A percentile compares a stretch with the other conserved stretches of the same genome.
phyloP scores from a whole-genome alignment of 2,329 filamentous ascomycete genomes.

The Didymella lethalis region DNA sequence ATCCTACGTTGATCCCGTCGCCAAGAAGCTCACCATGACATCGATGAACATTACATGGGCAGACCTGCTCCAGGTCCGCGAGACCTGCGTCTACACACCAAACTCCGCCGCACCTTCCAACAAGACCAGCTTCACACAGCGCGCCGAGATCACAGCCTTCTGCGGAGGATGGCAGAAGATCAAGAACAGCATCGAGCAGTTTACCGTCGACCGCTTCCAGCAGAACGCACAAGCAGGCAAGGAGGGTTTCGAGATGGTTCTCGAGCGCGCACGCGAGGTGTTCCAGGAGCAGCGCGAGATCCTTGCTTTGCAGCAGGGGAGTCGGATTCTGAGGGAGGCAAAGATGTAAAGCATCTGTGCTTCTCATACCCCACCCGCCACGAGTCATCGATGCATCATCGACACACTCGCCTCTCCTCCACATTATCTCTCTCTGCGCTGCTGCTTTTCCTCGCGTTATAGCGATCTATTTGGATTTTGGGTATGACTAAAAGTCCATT shows the following conservation, averaged over 20 bases:
- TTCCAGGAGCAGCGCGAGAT: slow-evolving; percentile 88
- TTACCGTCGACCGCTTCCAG: slow-evolving; percentile 84
- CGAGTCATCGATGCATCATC: slow-evolving; percentile 4
- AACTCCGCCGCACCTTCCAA: slow-evolving; percentile 56
- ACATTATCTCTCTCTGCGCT: slow-evolving; percentile 13
- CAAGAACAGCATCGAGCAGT: slow-evolving; percentile 94
- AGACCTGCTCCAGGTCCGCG: slow-evolving; percentile 88
- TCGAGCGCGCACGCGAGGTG: slow-evolving; percentile 90
- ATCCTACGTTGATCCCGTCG: slow-evolving; percentile 85
- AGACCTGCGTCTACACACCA: slow-evolving; percentile 88
- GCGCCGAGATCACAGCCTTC: slow-evolving; percentile 89
- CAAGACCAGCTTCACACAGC: slow-evolving; percentile 84
- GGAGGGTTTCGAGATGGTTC: slow-evolving; percentile 93
- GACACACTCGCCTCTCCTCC: background rate
- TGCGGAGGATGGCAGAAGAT: slow-evolving; percentile 98
- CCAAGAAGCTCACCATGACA: slow-evolving; percentile 93
- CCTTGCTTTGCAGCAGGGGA: slow-evolving; percentile 54
- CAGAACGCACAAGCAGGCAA: slow-evolving; percentile 91
- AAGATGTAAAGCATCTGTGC: slow-evolving; percentile 36
- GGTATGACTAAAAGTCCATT: slow-evolving; percentile 19
- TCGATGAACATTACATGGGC: slow-evolving; percentile 93
- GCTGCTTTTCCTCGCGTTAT: slow-evolving; percentile 11
- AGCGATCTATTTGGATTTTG: slow-evolving; percentile 10
- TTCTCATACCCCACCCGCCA: background rate
- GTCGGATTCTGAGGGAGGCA: slow-evolving; percentile 42